Evolutionary conservation across 306 rosid species (phyloP).

Genomic region (barrel medic (Medicago truncatula)): DNA sequence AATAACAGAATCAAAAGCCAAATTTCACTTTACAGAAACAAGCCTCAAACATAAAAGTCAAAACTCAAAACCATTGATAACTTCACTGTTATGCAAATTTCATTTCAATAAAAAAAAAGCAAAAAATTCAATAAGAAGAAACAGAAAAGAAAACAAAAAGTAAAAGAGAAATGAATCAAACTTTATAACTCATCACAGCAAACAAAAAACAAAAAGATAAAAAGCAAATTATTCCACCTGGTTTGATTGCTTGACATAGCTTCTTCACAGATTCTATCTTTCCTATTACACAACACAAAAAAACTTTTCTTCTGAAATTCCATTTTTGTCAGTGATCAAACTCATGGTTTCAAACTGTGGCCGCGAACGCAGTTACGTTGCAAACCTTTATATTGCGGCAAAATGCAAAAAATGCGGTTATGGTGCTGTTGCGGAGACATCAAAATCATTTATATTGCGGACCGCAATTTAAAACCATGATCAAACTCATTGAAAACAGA

Average conservation of each 20-base stretch:
- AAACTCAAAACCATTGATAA: conserved; percentile 33
- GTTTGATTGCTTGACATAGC: conserved; percentile 46
- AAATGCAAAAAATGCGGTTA: not conserved
- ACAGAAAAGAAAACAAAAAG: conserved; percentile 37
- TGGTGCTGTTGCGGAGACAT: not conserved
- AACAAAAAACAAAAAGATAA: conserved; percentile 20
- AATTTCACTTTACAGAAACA: conserved; percentile 36
- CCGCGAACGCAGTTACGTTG: not conserved
- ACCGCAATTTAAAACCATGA: not conserved
- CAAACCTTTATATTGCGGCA: not conserved
- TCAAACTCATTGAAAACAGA: not conserved
- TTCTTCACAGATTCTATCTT: conserved; percentile 45
- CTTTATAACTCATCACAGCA: conserved; percentile 46
- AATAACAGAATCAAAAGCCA: conserved; percentile 32
- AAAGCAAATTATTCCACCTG: conserved; percentile 45
- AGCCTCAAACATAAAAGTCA: not conserved
- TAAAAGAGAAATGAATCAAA: conserved; percentile 49
- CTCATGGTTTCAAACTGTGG: not conserved
- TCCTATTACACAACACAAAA: conserved; percentile 1
- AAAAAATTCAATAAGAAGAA: conserved; percentile 36
- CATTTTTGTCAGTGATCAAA: conserved; percentile 42
- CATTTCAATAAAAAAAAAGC: not conserved
- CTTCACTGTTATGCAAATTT: conserved; percentile 12
- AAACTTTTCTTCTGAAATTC: conserved; percentile 32
- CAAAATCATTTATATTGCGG: not conserved